phyloP scores from a whole-genome alignment of 495 filamentous ascomycete genomes.

The Aspergillus coremiiformis region DNA sequence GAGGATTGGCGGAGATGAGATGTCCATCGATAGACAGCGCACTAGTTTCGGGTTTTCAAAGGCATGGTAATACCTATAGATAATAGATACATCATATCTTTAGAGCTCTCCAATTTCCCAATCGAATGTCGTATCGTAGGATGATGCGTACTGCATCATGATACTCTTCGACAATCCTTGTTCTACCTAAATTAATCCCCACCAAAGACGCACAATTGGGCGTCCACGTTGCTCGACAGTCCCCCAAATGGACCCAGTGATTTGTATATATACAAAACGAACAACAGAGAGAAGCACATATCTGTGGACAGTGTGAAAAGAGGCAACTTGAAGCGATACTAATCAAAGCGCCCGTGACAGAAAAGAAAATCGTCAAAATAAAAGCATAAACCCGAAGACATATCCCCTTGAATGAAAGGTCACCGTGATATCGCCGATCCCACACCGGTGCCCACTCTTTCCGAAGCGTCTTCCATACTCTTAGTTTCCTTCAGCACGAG shows the following conservation, averaged over 20 bases:
- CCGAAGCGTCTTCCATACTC: background rate
- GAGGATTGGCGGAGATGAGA: background rate
- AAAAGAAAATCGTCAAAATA: background rate
- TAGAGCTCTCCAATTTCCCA: no score
- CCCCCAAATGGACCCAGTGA: background rate
- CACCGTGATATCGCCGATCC: background rate
- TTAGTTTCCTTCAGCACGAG: constrained; percentile 6
- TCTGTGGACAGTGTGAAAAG: background rate
- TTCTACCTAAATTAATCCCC: no score
- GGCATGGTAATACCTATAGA: no score
- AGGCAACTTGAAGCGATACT: background rate
- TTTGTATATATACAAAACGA: background rate
- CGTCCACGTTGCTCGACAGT: background rate
- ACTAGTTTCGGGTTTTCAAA: no score
- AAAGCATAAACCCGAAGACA: background rate
- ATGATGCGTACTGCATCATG: no score
- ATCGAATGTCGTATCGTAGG: no score
- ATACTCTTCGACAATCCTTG: no score
- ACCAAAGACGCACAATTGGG: no score
- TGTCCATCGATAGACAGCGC: no score
- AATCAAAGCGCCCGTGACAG: background rate
- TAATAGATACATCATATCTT: no score
- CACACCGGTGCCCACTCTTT: background rate
- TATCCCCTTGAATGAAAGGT: no score
- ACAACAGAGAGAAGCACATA: background rate